These are phyloP conservation scores for Alternaria sp. DNA, from an alignment of 2,329 filamentous ascomycete species.

Conservation along the genomic window DNA sequence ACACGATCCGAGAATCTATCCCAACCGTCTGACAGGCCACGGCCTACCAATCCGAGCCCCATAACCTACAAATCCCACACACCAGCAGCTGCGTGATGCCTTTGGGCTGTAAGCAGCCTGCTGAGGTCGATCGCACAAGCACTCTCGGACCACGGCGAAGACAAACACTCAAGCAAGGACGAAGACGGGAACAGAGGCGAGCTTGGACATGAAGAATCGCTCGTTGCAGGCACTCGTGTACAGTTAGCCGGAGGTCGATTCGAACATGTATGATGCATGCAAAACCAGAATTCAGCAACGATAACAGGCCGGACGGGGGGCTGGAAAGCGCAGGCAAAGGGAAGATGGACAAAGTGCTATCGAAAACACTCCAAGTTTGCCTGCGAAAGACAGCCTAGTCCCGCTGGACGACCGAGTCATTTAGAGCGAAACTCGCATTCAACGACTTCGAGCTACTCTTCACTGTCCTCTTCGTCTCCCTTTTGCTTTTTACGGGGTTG, in stretches of 20 bases:
- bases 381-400: neutral
- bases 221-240: neutral
- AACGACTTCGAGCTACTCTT: neutral
- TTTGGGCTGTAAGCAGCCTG: neutral
- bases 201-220: neutral
- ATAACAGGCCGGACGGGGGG: neutral
- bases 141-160: neutral
- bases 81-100: neutral
- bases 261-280: neutral
- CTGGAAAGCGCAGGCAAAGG: neutral
- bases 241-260: neutral
- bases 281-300: neutral
- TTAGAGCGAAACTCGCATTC: neutral
- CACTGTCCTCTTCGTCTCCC: neutral
- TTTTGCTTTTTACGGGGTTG: neutral
- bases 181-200: neutral
- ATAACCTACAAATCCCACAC: neutral
- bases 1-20: neutral
- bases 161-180: neutral
- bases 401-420: neutral
- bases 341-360: neutral
- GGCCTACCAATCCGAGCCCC: neutral
- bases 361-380: neutral
- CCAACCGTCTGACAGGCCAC: neutral
- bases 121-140: neutral